Percentiles rank a stretch among this genome's conserved stretches.
Conservation (phyloP, 345 rosid species). For the Camelina hispida region DNA sequence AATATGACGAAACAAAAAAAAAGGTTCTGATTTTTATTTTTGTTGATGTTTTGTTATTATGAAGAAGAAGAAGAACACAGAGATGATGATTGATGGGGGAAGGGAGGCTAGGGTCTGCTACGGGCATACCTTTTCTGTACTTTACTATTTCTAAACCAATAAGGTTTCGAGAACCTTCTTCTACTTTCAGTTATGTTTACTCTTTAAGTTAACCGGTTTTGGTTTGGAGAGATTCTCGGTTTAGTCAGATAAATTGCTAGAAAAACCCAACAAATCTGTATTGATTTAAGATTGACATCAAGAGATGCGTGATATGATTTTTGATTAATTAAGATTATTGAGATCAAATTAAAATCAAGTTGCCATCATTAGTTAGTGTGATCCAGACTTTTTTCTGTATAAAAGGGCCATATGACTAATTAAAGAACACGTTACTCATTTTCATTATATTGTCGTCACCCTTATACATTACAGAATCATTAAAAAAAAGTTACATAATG, state of each 20-base stretch:
- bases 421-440: conserved; percentile 23
- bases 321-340: too few species aligned
- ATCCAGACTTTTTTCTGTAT: conserved; percentile 18
- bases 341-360: conserved; percentile 30
- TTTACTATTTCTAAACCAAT: not conserved
- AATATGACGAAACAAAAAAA: not conserved
- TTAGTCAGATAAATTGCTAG: too few species aligned
- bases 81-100: not conserved
- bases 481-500: not conserved
- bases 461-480: conserved; percentile 24
- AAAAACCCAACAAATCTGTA: not conserved
- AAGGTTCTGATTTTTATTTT: not conserved
- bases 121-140: not conserved
- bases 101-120: not conserved
- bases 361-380: conserved; percentile 30
- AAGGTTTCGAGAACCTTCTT: not conserved
- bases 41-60: not conserved
- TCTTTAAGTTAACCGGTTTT: not conserved
- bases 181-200: not conserved
- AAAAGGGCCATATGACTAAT: conserved; percentile 23
- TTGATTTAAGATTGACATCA: not conserved
- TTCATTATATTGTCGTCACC: conserved; percentile 19
- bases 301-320: too few species aligned
- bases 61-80: not conserved
- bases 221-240: not conserved